Evolutionary conservation across 768 basidiomycete genomes (phyloP), one percentile per base, ranked within the genome.

Genomic region (Exidia glandulosa): DNA sequence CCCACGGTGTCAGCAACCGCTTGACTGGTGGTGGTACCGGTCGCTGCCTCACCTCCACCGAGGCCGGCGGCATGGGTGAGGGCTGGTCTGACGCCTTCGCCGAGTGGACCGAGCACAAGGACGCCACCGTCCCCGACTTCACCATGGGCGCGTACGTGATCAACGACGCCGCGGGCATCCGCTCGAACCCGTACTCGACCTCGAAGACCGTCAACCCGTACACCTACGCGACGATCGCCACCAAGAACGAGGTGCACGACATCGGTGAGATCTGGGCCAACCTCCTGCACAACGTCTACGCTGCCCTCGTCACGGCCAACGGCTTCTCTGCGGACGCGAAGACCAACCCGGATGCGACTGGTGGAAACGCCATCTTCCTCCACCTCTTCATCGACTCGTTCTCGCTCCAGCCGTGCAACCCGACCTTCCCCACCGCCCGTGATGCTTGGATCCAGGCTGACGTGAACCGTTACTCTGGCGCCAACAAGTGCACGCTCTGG

Each of bases 11-110:
- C 47, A 79, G 76, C 16, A 77, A 68, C 74, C 66, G 64, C 16
- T 70, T 81, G 72, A 81, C 79, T 12, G 81, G 81, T 19, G 79
- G 81, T 37, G 80, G 79, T 30, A 79, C 78, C 29, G 79, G 78
- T 41, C 72, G 81, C 14, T 87, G 86, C 72, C 71, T 87, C 61
- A 81, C 84, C 66, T 82, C 77, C 30, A 75, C 75, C 32, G 85
- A 87, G 66, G 74, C 84, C 2, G 81, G 82, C 25, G 85, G 85
- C 16, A 78, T 87, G 77, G 85, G 84, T 47, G 86, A 88, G 68
- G 84, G 82, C 19, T 86, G 84, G 83, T 80, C 80, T 3, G 59
- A 60, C 33, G 59, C 59, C 54, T 56, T 60, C 19, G 63, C 63
- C 30, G 58, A 59, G n/a, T 63, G 71, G 70, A 71, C 69, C 9